These are phyloP conservation scores for Fusarium praegraminearum DNA, from an alignment of 2,329 filamentous ascomycete species.

Conservation along the genomic window DNA sequence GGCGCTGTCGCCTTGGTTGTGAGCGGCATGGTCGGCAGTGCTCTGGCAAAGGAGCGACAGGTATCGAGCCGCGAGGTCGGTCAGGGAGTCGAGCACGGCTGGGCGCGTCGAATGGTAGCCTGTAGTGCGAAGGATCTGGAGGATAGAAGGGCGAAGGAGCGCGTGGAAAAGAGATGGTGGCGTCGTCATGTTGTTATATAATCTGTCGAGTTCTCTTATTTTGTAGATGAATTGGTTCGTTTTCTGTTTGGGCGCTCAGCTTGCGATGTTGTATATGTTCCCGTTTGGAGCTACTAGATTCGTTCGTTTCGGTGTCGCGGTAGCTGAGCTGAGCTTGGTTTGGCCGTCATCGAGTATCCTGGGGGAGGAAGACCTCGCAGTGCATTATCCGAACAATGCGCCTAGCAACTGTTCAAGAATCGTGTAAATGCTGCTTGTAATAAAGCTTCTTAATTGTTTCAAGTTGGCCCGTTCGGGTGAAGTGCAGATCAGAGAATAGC, in stretches of 20 bases:
- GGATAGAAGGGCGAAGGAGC: conserved; percentile 85
- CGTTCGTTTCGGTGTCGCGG: conserved; percentile 45
- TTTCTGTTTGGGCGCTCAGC: background rate
- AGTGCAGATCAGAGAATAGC: conserved; percentile 34
- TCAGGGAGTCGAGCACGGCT: conserved; percentile 86
- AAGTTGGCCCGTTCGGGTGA: conserved; percentile 24
- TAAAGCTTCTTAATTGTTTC: conserved; percentile 16
- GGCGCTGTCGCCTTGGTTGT: conserved; percentile 70
- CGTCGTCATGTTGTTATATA: conserved; percentile 57
- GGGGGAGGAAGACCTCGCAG: conserved; percentile 38
- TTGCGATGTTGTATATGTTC: conserved; percentile 7
- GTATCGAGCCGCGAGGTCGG: conserved; percentile 87
- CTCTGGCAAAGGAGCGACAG: conserved; percentile 78
- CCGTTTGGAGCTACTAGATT: conserved; percentile 33
- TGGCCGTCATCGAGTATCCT: conserved; percentile 50
- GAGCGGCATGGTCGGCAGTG: conserved; percentile 77
- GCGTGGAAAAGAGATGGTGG: conserved; percentile 72
- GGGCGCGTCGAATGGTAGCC: conserved; percentile 88
- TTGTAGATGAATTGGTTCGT: background rate
- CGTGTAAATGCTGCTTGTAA: conserved; percentile 10
- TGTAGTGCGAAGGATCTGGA: conserved; percentile 91
- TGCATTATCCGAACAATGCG: conserved; percentile 47
- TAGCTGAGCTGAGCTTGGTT: conserved; percentile 28
- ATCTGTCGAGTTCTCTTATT: background rate
- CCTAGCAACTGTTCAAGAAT: conserved; percentile 15